Evolutionary conservation across 2,329 filamentous ascomycete genomes (phyloP).

Genomic region (Hymenoscyphus repandus): DNA sequence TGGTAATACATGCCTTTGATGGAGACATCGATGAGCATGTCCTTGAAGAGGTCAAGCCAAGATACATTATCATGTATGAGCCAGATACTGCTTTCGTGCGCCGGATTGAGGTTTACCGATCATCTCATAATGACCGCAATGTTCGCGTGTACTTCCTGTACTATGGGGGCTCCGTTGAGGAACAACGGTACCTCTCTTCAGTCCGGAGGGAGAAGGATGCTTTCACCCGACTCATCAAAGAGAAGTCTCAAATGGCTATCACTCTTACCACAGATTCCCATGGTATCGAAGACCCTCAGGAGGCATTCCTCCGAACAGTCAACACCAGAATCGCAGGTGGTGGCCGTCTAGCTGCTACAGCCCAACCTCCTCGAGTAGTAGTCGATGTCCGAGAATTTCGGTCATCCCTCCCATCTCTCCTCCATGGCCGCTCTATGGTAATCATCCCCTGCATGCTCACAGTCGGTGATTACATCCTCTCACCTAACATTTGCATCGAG

Average conservation of each 20-base stretch:
- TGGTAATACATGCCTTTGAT: constrained; percentile 89
- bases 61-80: constrained; percentile 98
- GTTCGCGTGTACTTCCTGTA: constrained; percentile 96
- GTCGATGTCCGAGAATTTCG: constrained; percentile 96
- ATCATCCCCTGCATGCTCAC: constrained; percentile 94
- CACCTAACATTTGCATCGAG: constrained; percentile 86
- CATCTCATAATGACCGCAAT: constrained; percentile 82
- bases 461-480: constrained; percentile 92
- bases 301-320: constrained; percentile 87
- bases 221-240: constrained; percentile 90
- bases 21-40: constrained; percentile 94
- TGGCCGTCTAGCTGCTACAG: constrained; percentile 75
- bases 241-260: constrained; percentile 87
- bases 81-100: constrained; percentile 92
- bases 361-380: constrained; percentile 82
- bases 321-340: constrained; percentile 96
- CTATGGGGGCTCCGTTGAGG: constrained; percentile 90
- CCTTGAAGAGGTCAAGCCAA: constrained; percentile 88
- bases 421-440: constrained; percentile 83
- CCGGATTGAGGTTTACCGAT: constrained; percentile 90
- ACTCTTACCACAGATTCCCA: constrained; percentile 71
- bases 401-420: constrained; percentile 81
- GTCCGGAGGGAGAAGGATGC: constrained; percentile 95
- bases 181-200: constrained; percentile 84
- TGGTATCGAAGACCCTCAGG: constrained; percentile 73